These are phyloP conservation scores for Coriaria nepalensis DNA, from an alignment of 306 rosid species.

Conservation along the genomic window DNA sequence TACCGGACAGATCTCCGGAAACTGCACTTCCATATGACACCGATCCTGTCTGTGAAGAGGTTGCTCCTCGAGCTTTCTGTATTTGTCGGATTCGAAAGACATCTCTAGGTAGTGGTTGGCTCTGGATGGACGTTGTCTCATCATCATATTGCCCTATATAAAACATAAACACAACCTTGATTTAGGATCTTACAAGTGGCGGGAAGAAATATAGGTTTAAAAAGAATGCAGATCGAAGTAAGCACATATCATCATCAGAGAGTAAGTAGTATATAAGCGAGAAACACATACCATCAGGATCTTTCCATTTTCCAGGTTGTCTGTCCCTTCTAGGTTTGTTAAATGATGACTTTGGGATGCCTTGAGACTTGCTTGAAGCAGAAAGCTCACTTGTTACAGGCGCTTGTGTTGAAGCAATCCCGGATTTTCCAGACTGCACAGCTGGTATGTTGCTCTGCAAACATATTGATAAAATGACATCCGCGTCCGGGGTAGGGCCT, in stretches of 20 bases:
- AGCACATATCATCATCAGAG: no score
- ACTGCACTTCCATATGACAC: constrained; percentile 84
- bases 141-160: constrained; percentile 68
- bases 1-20: constrained; percentile 89
- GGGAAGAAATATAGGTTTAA: neutral
- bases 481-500: constrained; percentile 92
- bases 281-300: constrained; percentile 47
- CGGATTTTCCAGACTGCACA: constrained; percentile 37
- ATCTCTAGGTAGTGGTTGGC: constrained; percentile 81
- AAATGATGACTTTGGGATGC: constrained; percentile 43
- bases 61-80: constrained; percentile 58
- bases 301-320: constrained; percentile 62
- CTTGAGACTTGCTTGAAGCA: constrained; percentile 72
- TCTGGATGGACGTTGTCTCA: constrained; percentile 58
- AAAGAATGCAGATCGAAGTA: neutral
- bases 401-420: constrained; percentile 23
- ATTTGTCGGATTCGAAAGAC: constrained; percentile 76
- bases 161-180: neutral
- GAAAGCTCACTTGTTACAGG: constrained; percentile 64
- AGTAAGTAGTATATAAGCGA: no score
- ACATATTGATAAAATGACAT: constrained; percentile 72
- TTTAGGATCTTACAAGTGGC: neutral
- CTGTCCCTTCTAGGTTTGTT: constrained; percentile 38
- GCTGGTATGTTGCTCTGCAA: constrained; percentile 58
- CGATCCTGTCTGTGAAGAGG: constrained; percentile 84